Evolutionary conservation across 305 asterid species (phyloP).

Genomic region (Striga hermonthica): DNA sequence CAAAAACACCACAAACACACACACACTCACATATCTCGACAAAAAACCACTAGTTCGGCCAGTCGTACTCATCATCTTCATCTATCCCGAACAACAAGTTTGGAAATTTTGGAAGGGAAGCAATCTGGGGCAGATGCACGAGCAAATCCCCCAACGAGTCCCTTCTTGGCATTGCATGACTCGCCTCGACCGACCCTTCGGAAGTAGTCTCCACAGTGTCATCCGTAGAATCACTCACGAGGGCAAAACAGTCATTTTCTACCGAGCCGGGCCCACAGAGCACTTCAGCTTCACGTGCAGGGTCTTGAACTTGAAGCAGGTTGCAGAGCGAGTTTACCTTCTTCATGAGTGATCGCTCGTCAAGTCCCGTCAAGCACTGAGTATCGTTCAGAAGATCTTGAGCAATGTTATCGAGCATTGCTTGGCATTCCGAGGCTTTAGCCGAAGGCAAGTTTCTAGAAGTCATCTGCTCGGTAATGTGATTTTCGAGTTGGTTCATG

Average conservation of each 20-base stretch:
- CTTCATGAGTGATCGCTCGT: slow-evolving; percentile 73
- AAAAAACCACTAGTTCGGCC: slow-evolving; percentile 9
- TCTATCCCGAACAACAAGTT: slow-evolving; percentile 48
- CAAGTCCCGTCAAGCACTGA: slow-evolving; percentile 44
- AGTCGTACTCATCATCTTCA: slow-evolving; percentile 49
- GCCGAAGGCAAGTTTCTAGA: slow-evolving; percentile 51
- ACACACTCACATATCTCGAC: too few species aligned
- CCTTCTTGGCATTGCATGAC: slow-evolving; percentile 44
- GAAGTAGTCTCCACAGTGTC: slow-evolving; percentile 19
- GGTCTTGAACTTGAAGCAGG: slow-evolving; percentile 46
- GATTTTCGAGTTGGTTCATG: slow-evolving; percentile 57
- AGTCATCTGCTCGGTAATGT: slow-evolving; percentile 57
- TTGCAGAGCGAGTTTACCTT: slow-evolving; percentile 75
- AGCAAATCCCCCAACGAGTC: slow-evolving; percentile 70
- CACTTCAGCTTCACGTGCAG: slow-evolving; percentile 22
- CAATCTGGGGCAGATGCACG: slow-evolving; percentile 62
- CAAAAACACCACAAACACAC: slow-evolving; percentile 7
- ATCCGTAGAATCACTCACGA: slow-evolving; percentile 28
- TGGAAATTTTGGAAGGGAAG: slow-evolving; percentile 59
- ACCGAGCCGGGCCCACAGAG: slow-evolving; percentile 31
- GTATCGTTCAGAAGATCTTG: slow-evolving; percentile 63
- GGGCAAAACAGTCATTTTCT: slow-evolving; percentile 30
- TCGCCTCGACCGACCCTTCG: slow-evolving; percentile 31
- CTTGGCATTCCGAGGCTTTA: slow-evolving; percentile 57
- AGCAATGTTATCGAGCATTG: slow-evolving; percentile 55